A percentile compares a stretch with the other conserved stretches of the same genome.
Conservation (phyloP, 2,329 filamentous ascomycete genomes). For the Sphaerulina populicola region DNA sequence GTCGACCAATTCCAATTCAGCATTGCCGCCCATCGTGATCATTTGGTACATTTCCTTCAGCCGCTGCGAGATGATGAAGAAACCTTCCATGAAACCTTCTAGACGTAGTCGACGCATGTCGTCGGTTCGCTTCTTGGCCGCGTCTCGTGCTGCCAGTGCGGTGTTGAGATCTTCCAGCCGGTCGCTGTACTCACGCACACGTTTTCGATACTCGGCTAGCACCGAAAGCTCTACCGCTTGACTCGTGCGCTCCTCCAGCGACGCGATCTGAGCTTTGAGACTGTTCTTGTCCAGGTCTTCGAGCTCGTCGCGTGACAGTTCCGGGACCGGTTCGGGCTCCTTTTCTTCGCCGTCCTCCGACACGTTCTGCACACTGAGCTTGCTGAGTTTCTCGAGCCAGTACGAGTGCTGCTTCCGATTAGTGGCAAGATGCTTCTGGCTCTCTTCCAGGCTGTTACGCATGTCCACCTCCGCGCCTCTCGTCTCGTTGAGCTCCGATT, state of each 20-base stretch:
- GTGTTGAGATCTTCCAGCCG: constrained; percentile 76
- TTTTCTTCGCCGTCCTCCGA: constrained; percentile 49
- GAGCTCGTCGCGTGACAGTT: constrained; percentile 65
- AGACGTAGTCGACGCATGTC: constrained; percentile 82
- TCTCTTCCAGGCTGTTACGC: constrained; percentile 95
- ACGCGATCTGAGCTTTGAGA: constrained; percentile 57
- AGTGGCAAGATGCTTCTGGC: constrained; percentile 77
- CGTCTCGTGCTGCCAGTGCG: constrained; percentile 69
- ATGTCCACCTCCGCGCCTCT: constrained; percentile 91
- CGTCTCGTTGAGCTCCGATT: constrained; percentile 75
- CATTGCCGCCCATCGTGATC: constrained; percentile 99
- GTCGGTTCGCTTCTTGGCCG: constrained; percentile 84
- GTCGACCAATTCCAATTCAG: constrained; percentile 93
- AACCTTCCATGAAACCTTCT: constrained; percentile 97
- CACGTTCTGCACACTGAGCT: constrained; percentile 74
- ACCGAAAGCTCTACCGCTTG: constrained; percentile 86
- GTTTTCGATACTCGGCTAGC: constrained; percentile 75
- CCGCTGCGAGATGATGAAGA: constrained; percentile 83
- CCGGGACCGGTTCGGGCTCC: constrained; percentile 57
- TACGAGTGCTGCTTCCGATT: constrained; percentile 76
- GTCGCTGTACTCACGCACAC: constrained; percentile 71
- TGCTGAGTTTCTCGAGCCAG: constrained; percentile 83
- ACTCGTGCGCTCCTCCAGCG: constrained; percentile 66
- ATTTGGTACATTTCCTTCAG: constrained; percentile 99
- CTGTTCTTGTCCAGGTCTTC: constrained; percentile 54